Percentiles rank a stretch among this genome's conserved stretches.
These are phyloP conservation scores for Colletotrichum lini DNA, from an alignment of 2,329 filamentous ascomycete genomes.

Conservation along the genomic window DNA sequence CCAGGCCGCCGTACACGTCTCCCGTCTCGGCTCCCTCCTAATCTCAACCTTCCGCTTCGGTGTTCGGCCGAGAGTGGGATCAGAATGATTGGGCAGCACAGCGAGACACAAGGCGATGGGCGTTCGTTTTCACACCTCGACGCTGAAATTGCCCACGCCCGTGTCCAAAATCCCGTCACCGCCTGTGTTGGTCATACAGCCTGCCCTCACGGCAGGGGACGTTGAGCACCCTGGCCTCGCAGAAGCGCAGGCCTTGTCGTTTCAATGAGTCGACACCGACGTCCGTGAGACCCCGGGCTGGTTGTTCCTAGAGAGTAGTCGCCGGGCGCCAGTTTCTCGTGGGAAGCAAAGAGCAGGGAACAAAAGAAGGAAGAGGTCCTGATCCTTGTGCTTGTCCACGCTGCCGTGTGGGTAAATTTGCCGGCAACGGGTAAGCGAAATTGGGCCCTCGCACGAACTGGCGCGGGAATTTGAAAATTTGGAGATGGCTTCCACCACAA, in stretches of 20 bases:
- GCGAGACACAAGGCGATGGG: neutral
- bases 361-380: slow-evolving; percentile 20
- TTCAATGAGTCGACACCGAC: slow-evolving; percentile 37
- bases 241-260: slow-evolving; percentile 36
- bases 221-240: slow-evolving; percentile 8
- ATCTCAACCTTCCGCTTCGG: slow-evolving; percentile 28
- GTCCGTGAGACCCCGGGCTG: slow-evolving; percentile 37
- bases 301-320: slow-evolving; percentile 36
- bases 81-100: neutral
- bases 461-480: slow-evolving; percentile 29
- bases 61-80: slow-evolving; percentile 9
- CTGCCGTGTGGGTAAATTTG: slow-evolving; percentile 38
- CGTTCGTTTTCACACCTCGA: slow-evolving; percentile 24
- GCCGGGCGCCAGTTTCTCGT: slow-evolving; percentile 24
- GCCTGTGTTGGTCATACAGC: slow-evolving; percentile 7
- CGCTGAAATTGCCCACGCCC: slow-evolving; percentile 32
- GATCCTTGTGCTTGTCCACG: slow-evolving; percentile 24
- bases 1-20: neutral
- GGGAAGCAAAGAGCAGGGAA: slow-evolving; percentile 12
- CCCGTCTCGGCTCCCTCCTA: neutral
- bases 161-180: slow-evolving; percentile 27
- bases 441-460: slow-evolving; percentile 36
- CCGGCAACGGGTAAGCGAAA: slow-evolving; percentile 39
- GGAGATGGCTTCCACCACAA: slow-evolving; percentile 27
- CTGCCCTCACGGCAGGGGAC: neutral